Conservation (phyloP, 192 early-diverging fungal species). For the Backusella parvicylindrica region DNA sequence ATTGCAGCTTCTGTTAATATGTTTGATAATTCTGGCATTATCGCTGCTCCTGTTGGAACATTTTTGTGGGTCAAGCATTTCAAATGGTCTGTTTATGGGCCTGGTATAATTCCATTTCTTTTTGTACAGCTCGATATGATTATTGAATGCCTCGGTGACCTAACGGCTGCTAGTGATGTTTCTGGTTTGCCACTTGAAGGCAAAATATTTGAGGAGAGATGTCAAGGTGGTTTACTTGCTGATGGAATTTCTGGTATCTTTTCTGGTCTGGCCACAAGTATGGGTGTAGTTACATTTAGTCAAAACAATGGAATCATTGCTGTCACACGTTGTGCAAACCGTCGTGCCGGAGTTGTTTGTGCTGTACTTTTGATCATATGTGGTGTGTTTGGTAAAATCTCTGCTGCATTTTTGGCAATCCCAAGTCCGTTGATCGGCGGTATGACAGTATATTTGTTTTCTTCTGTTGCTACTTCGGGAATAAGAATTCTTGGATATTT, state of each 20-base stretch:
- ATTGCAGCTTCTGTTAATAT: constrained; percentile 47
- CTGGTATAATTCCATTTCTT: constrained; percentile 48
- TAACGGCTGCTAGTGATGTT: constrained; percentile 55
- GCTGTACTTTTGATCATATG: constrained; percentile 49
- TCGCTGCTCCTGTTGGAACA: constrained; percentile 43
- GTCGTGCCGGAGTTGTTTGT: constrained; percentile 50
- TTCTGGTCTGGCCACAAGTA: constrained; percentile 44
- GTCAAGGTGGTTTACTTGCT: constrained; percentile 53
- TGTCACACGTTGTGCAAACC: constrained; percentile 52
- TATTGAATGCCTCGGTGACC: constrained; percentile 50
- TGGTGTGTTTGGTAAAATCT: constrained; percentile 53
- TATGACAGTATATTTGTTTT: constrained; percentile 54
- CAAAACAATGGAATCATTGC: constrained; percentile 61
- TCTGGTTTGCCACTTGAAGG: constrained; percentile 48
- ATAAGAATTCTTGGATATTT: constrained; percentile 50
- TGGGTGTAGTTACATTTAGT: constrained; percentile 52
- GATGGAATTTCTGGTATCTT: constrained; percentile 46
- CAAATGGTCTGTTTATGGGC: constrained; percentile 42
- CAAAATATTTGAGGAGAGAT: constrained; percentile 50
- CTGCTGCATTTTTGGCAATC: constrained; percentile 43
- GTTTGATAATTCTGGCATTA: constrained; percentile 37
- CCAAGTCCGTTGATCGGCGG: constrained; percentile 52
- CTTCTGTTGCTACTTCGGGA: constrained; percentile 54
- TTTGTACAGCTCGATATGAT: constrained; percentile 46
- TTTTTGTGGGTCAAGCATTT: constrained; percentile 54